Evolutionary conservation across 208 protist genomes (phyloP), one percentile per base, ranked within the genome.

Genomic region (Spongospora subterranea): DNA sequence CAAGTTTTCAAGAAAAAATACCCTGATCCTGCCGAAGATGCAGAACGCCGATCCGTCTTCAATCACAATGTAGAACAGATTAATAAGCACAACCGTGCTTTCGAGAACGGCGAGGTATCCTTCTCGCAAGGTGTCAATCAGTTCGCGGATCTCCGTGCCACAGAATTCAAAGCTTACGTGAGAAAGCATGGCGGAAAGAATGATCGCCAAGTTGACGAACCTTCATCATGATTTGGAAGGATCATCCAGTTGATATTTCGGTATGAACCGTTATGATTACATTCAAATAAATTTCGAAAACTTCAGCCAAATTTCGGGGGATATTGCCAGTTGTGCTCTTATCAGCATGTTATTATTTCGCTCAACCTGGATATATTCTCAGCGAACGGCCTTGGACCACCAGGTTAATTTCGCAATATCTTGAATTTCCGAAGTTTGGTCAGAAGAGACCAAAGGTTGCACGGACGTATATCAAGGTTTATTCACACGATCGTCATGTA

Each of bases 251-350:
- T 40, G 77, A 60, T 0, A 1, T 93, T 0, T 43, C n/a, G 20
- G 46, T 6, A 46, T 96, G 6, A 94, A 96, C 91, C 95, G 94
- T 91, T 60, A 94, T 24, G 46, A 92, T 20, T 54, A 92, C 50
- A 91, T 88, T 0, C 88, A 91, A 41, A 93, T 96, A 17, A 95
- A 89, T 32, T 91, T 43, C 41, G 88, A 93, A 0, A 94, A 94
- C n/a, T n/a, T 65, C 90, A 96, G 88, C 94, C 95, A 90, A 94
- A 91, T 45, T 91, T 92, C 13, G 96, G 95, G 88, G 95, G 95
- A n/a, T 95, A 92, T 17, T 95, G 93, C 89, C 95, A 93, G 95
- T 91, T 93, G 35, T 93, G 92, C 45, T 38, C 29, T 0, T 65
- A 29, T 65, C 54, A 29, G 54, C 29, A 32, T 29, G 20, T 65